Base-by-base conservation (phyloP, 306 rosid genomes). In the Malus sylvestris region DNA sequence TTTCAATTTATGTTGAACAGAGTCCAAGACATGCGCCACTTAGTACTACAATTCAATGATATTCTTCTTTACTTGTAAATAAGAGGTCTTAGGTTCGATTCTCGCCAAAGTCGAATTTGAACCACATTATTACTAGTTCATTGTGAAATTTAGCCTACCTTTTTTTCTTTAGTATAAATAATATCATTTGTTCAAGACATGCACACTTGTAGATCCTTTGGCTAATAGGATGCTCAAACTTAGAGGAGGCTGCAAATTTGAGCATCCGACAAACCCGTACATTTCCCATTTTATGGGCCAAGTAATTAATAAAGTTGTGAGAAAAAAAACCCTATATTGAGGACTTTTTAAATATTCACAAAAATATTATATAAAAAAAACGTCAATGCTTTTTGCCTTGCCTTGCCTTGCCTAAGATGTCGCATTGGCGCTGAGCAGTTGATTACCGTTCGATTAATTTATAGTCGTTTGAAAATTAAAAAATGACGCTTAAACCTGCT, bases 41-140 rank as follows among this genome's bases (percentile, higher is more conserved):
- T 35, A 35, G 0, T 35, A 35, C 0, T 33, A 33, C 7, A 7
- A 33, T 33, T 4, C 7, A 33, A 1, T 33, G 38, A 0, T 35
- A 6, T 35, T 35, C 0, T 1, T 35, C 2, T 35, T 35, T 35
- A 35, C 2, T 35, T 35, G 0, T 35, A 35, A 35, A 0, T 35
- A 2, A 35, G 8, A 35, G 40, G 0, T 35, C 2, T 6, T 35
- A 6, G 0, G 8, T 35, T 35, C 2, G 8, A 35, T 35, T 35
- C 2, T 35, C 0, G 8, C 0, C 2, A 33, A 33, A 1, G 2
- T 1, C 2, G 0, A 35, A 35, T 35, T 35, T 35, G 2, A 35
- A 35, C 0, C 40, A 35, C 8, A 35, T 35, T 35, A 35, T 35
- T 35, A 0, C 2, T 35, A 35, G 0, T 2, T 1, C 0, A 33